These are phyloP conservation scores for Zygotorulaspora chibaensis DNA, from an alignment of 805 yeast genomes.

Conservation along the genomic window DNA sequence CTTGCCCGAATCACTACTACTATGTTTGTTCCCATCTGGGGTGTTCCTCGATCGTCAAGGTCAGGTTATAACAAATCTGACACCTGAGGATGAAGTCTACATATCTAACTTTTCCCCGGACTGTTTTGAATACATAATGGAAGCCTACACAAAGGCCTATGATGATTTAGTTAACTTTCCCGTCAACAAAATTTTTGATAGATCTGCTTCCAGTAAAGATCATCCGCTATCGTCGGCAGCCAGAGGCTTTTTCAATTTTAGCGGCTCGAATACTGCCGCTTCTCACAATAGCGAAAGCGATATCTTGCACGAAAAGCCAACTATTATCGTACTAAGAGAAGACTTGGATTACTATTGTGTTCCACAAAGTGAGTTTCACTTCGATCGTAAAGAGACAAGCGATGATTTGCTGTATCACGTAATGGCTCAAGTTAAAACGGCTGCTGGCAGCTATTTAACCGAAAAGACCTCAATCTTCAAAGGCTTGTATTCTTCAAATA, in stretches of 20 bases:
- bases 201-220: conserved; percentile 20
- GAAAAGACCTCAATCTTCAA: conserved; percentile 61
- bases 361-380: conserved; percentile 41
- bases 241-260: conserved; percentile 30
- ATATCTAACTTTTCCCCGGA: conserved; percentile 77
- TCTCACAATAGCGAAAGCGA: conserved; percentile 45
- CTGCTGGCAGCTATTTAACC: conserved; percentile 66
- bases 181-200: conserved; percentile 38
- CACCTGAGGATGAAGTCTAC: conserved; percentile 73
- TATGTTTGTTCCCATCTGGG: conserved; percentile 87
- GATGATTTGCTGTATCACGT: conserved; percentile 38
- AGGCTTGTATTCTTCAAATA: conserved; percentile 51
- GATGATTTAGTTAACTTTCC: conserved; percentile 45
- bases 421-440: conserved; percentile 63
- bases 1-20: conserved; percentile 81
- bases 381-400: conserved; percentile 49
- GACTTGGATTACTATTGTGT: conserved; percentile 92
- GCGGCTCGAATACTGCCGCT: conserved; percentile 10
- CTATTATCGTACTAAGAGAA: conserved; percentile 86
- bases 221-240: conserved; percentile 20
- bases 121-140: conserved; percentile 80
- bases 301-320: conserved; percentile 74
- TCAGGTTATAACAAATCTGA: conserved; percentile 68
- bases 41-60: conserved; percentile 77
- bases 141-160: conserved; percentile 65